phyloP scores from a whole-genome alignment of 768 basidiomycete genomes.

The Rickenella mellea region DNA sequence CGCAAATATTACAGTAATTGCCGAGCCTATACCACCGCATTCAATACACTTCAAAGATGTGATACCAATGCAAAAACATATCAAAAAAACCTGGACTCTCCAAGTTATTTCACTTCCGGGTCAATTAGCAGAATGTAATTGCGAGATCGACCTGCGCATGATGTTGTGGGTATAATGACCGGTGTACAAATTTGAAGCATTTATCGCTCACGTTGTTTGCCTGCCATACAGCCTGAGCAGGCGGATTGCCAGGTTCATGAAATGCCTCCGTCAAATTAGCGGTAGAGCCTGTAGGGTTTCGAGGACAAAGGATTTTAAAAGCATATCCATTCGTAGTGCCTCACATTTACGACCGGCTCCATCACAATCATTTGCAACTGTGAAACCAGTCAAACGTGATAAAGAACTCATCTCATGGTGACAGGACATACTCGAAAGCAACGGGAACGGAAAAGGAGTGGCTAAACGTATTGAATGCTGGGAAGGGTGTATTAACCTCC shows the following conservation, averaged over 20 bases:
- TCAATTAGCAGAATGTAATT: too few relatives aligned
- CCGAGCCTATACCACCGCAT: too few relatives aligned
- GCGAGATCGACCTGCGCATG: too few relatives aligned
- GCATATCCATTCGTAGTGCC: background rate
- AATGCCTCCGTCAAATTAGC: slow-evolving; percentile 33
- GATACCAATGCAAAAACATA: too few relatives aligned
- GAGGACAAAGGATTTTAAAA: too few relatives aligned
- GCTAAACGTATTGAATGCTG: too few relatives aligned
- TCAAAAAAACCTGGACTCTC: too few relatives aligned
- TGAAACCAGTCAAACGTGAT: slow-evolving; percentile 25
- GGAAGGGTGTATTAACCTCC: background rate
- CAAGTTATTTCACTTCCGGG: too few relatives aligned
- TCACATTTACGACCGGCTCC: slow-evolving; percentile 32
- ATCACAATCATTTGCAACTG: slow-evolving; percentile 31
- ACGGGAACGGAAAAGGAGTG: slow-evolving; percentile 28
- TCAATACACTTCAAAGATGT: too few relatives aligned
- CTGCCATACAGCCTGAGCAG: slow-evolving; percentile 39
- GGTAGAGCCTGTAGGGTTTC: slow-evolving; percentile 25
- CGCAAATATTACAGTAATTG: too few relatives aligned
- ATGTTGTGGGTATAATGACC: too few relatives aligned
- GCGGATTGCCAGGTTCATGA: slow-evolving; percentile 31
- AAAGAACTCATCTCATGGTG: slow-evolving; percentile 16
- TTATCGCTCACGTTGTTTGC: slow-evolving; percentile 32
- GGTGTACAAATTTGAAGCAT: too few relatives aligned
- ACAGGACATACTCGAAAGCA: slow-evolving; percentile 28